Base-by-base conservation (phyloP, 257 asterid species). In the Petunia secreta region DNA sequence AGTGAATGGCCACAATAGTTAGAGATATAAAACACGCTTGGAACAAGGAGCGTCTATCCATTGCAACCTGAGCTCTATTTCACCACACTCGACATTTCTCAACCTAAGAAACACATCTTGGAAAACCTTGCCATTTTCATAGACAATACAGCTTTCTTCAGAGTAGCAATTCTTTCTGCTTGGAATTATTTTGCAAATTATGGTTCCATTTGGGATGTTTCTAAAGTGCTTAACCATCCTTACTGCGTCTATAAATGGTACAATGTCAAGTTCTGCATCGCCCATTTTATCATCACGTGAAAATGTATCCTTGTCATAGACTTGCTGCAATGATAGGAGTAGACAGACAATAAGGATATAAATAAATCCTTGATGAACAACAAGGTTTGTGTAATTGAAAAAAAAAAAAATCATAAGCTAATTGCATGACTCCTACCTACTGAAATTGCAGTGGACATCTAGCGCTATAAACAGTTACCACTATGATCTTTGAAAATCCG, bases 211-310 rank as follows among this genome's bases (percentile, higher is more conserved):
- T 0, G 92, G 90, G 6, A 88, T 16, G 77, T 87, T 83, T 67
- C 66, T 81, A 5, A 76, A 57, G 43, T 53, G 71, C 89, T 40
- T 48, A 25, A 25, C 25, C 34, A 80, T 80, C 85, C 83, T 86
- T 54, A 87, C 66, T 13, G 80, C 90, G 81, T 89, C 89, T 3
- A 86, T 59, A 46, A 89, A 83, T 15, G 84, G 88, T 7, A 67
- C 54, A 2, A 91, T 86, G 79, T 85, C 92, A 16, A 91, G 82
- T 63, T 91, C 97, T 38, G 97, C 97, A 77, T 93, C 92, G 44
- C 98, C 98, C 98, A 93, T 93, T 79, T 88, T 88, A 91, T 91
- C 97, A 74, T 93, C 95, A 1, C 15, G 86, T 10, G 85, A 83
- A 87, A 93, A 90, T 37, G 81, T 66, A 40, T 93, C 97, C 77